Conservation (phyloP, 176 grass and related monocot genomes). For the Areca catechu region DNA sequence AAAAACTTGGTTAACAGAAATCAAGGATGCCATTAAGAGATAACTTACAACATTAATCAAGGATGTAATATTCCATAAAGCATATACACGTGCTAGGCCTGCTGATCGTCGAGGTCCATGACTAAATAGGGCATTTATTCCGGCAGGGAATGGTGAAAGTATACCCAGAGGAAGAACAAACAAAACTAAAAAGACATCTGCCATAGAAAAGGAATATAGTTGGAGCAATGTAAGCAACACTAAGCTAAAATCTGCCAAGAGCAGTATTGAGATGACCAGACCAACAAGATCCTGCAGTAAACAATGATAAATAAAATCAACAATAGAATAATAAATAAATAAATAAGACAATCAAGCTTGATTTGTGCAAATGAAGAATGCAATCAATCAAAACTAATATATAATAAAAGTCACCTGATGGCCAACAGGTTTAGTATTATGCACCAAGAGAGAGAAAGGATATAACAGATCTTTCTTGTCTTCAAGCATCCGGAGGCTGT, state of each 20-base stretch:
- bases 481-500: conserved; percentile 65
- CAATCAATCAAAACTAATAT: conserved; percentile 11
- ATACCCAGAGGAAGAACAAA: conserved; percentile 98
- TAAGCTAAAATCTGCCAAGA: conserved; percentile 92
- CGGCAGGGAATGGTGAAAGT: conserved; percentile 92
- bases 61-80: conserved; percentile 97
- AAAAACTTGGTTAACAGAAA: too few species aligned
- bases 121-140: conserved; percentile 99
- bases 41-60: conserved; percentile 95
- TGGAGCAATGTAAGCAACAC: conserved; percentile 96
- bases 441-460: conserved; percentile 90
- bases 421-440: conserved; percentile 89
- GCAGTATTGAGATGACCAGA: conserved; percentile 85
- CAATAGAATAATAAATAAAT: conserved; percentile 22
- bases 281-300: conserved; percentile 94
- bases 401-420: conserved; percentile 56
- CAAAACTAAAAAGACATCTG: conserved; percentile 79
- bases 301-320: conserved; percentile 22
- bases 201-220: conserved; percentile 94
- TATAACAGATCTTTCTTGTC: conserved; percentile 87
- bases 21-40: not conserved
- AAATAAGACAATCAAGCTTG: not conserved
- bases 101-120: conserved; percentile 94
- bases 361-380: not conserved
- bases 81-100: conserved; percentile 94